Conservation (phyloP, 108 stramenopile species). For the Discostella pseudostelligera region DNA sequence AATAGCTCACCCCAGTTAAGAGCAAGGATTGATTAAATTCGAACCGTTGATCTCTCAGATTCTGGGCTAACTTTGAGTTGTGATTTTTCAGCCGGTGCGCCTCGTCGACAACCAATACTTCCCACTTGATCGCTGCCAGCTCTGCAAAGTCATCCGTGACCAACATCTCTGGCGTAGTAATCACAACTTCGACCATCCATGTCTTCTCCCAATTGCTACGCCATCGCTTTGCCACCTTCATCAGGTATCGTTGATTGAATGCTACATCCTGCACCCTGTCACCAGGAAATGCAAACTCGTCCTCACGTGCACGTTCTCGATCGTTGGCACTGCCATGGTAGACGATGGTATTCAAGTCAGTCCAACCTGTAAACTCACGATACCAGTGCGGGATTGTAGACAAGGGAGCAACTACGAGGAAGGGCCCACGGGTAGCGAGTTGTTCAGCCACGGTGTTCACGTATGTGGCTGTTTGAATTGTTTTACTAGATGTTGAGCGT, state of each 20-base stretch:
- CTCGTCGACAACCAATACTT: conserved; percentile 94
- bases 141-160: conserved; percentile 79
- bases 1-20: conserved; percentile 77
- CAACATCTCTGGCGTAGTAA: conserved; percentile 90
- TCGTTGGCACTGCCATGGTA: conserved; percentile 90
- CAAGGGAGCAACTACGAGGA: conserved; percentile 91
- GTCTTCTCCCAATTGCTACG: conserved; percentile 40
- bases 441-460: conserved; percentile 59
- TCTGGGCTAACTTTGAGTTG: conserved; percentile 84
- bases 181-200: conserved; percentile 91
- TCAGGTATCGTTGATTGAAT: conserved; percentile 65
- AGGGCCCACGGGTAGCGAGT: conserved; percentile 63
- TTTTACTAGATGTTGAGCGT: conserved; percentile 50
- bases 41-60: conserved; percentile 74
- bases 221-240: conserved; percentile 42
- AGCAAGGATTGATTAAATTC: conserved; percentile 80
- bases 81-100: conserved; percentile 97
- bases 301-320: conserved; percentile 70
- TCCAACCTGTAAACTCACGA: conserved; percentile 89
- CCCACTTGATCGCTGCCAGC: conserved; percentile 81
- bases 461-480: conserved; percentile 85
- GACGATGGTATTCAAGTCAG: conserved; percentile 92
- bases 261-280: conserved; percentile 59
- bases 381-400: conserved; percentile 96
- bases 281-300: conserved; percentile 77